Evolutionary conservation across 768 basidiomycete species (phyloP), one percentile per base, ranked within the genome.

Genomic region (Leccinellum rugosiceps): DNA sequence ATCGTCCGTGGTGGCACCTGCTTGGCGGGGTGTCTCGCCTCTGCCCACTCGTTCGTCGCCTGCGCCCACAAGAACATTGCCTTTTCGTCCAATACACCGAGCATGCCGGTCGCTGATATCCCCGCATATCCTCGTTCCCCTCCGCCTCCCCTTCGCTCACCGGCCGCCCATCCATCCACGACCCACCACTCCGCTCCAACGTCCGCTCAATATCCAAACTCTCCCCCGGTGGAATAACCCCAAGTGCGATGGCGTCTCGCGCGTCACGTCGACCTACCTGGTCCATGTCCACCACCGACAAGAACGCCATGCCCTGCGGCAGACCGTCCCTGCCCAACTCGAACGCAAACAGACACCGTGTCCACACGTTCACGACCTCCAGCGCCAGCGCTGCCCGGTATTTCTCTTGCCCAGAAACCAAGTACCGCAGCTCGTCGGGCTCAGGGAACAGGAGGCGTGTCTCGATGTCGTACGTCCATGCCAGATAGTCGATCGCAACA

Each of bases 361-460:
- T n/a, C n/a, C n/a, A n/a, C n/a, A n/a, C n/a, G n/a, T n/a, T n/a
- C n/a, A n/a, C 92, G 48, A 98, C 85, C 72, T 98, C 96, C 50
- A 99, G 72, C 0, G 96, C 97, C 11, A 98, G 79, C 3, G 93
- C 89, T 1, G 86, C 85, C 17, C 94, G 88, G 72, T 94, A 93
- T 63, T 81, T 82, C 75, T 98, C 96, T 58, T 85, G 83, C 47
- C 98, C 94, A 1, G 35, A 17, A 51, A 96, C 94, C 6, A 98
- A 81, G 70, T 97, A 98, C 3, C 96, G 88, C 17, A 99, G 80
- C 72, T 99, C 96, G 70, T 99, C 96, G 72, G 98, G 96, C 2
- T 98, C 94, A 10, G 94, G 97, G 50, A 98, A 88, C 47, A 99
- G 86, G 72, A 96, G 98, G 8, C 96, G 83, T 1, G 94, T 94